Base-by-base conservation (phyloP, 192 early-diverging fungal species). In the Entophlyctis helioformis region DNA sequence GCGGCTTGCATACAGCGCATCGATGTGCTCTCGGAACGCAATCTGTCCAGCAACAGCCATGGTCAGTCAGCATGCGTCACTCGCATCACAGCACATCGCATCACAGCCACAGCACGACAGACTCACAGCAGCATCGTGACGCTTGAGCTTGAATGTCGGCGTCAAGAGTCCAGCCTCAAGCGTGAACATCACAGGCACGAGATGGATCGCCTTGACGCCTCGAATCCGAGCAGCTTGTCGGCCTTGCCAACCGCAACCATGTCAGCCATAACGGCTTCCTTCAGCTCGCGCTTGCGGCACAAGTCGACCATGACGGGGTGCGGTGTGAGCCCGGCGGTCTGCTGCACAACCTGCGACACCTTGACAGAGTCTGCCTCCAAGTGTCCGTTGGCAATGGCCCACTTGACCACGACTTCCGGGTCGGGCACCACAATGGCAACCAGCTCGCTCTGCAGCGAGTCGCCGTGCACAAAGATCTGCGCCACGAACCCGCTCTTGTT, bases 401-500 rank as follows among this genome's bases (percentile, higher is more conserved):
- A 55, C 21, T 49, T 52, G 39, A 67, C 51, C 41, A 41, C 39
- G 45, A 42, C 39, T 42, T 75, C 68, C 8, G 54, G 58, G 47
- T 69, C 70, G 16, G 95, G 95, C 1, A 92, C 85, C 20, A 93
- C 67, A 21, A 99, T 62, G 42, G 70, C 87, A 1, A 99, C 91
- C 20, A 97, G 58, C 36, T 78, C 74, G 25, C 78, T 71, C 53
- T 67, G 54, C 42, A 96, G 68, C 21, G 85, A 87, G 56, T 98
- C 88, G 43, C 96, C 96, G 66, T 96, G 84, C 5, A 99, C 86
- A 63, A 84, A 96, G 37, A 86, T 65, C 66, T 96, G 91, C 21
- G 85, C 78, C 9, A 96, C 69, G 28, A 87, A 62, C 43, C 57
- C 60, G 64, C 83, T 72, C 60, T 86, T 86, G 26, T 57, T 27